A percentile compares a stretch with the other conserved stretches of the same genome.
Conservation (phyloP, 106 monocot genomes). For the Narthecium ossifragum region DNA sequence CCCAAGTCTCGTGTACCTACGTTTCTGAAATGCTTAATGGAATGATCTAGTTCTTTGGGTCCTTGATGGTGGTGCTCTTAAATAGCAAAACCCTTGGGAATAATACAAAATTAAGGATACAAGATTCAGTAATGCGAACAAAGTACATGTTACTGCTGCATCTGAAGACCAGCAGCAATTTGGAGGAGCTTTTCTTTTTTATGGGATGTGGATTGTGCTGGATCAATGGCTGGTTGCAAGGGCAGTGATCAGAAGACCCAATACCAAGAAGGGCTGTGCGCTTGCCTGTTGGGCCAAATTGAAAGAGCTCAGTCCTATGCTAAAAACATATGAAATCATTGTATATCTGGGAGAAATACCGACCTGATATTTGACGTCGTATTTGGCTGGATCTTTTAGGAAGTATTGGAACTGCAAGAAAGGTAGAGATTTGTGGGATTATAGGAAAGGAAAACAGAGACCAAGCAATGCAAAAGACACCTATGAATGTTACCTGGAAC, state of each 20-base stretch:
- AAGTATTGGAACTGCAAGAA: slow-evolving; percentile 75
- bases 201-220: background rate
- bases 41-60: too few relatives aligned
- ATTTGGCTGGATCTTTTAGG: slow-evolving; percentile 82
- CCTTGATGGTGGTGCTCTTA: too few relatives aligned
- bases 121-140: background rate
- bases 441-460: background rate
- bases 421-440: background rate
- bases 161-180: background rate
- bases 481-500: slow-evolving; percentile 56
- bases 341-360: background rate
- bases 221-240: slow-evolving; percentile 73
- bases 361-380: slow-evolving; percentile 97
- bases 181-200: background rate
- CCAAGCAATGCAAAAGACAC: background rate
- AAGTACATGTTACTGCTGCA: too few relatives aligned
- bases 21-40: background rate
- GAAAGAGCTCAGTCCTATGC: background rate
- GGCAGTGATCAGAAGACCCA: slow-evolving; percentile 83
- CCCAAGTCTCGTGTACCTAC: too few relatives aligned
- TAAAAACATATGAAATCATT: background rate
- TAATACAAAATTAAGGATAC: background rate
- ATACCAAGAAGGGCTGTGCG: slow-evolving; percentile 79
- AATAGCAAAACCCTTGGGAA: too few relatives aligned
- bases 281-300: slow-evolving; percentile 43